Conservation (phyloP, 192 early-diverging fungal genomes). For the Coemansia sp. region DNA sequence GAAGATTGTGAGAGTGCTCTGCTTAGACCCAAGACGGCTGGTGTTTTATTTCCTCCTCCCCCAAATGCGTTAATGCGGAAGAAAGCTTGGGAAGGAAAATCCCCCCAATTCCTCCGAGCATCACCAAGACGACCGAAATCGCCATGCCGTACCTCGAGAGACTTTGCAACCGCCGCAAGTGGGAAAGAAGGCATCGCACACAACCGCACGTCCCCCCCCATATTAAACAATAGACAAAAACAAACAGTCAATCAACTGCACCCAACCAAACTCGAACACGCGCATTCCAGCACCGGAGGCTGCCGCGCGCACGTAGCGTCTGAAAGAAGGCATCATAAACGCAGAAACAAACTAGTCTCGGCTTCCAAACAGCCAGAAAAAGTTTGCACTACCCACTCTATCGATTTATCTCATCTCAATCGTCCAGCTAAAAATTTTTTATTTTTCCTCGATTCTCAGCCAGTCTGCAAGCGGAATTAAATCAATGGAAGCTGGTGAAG, state of each 20-base stretch:
- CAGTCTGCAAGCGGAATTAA: not conserved
- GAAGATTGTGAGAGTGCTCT: constrained; percentile 14
- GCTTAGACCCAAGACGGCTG: constrained; percentile 30
- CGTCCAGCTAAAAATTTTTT: not conserved
- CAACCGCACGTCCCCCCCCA: not conserved
- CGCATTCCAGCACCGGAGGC: not conserved
- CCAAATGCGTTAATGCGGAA: not conserved
- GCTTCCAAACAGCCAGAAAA: not conserved
- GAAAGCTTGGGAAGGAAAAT: not conserved
- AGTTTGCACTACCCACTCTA: not conserved
- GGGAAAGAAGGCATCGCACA: not conserved
- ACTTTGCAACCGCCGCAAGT: not conserved
- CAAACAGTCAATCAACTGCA: not conserved
- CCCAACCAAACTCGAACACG: not conserved
- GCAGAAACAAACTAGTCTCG: not conserved
- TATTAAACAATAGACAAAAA: not conserved
- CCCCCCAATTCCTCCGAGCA: not conserved
- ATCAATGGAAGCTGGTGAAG: not conserved
- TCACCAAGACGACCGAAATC: not conserved
- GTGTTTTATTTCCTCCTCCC: not conserved
- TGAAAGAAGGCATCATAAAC: not conserved
- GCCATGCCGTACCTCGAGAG: not conserved
- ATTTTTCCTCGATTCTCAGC: not conserved
- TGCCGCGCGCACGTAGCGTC: not conserved
- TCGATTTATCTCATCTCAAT: not conserved